phyloP scores from a whole-genome alignment of 2,329 filamentous ascomycete species.

The Ceratocystis lukuohia region DNA sequence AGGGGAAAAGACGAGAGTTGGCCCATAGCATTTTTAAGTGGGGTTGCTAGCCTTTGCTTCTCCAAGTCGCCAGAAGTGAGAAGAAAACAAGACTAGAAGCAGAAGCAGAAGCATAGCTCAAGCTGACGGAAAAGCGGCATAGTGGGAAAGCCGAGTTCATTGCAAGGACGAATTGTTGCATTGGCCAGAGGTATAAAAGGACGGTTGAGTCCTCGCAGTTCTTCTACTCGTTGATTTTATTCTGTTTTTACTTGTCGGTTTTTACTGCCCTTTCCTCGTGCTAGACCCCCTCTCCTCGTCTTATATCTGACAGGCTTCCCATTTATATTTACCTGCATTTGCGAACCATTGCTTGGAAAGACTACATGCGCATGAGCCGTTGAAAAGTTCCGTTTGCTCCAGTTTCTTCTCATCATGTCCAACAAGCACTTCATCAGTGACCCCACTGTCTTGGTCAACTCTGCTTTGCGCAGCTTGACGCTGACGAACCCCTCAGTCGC shows the following conservation, averaged over 20 bases:
- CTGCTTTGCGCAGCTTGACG: constrained; percentile 63
- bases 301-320: background rate
- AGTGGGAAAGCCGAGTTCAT: background rate
- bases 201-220: background rate
- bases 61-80: background rate
- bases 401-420: constrained; percentile 30
- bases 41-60: background rate
- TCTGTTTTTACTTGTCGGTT: background rate
- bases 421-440: constrained; percentile 84
- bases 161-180: background rate
- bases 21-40: background rate
- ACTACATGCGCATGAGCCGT: background rate
- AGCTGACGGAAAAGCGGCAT: background rate
- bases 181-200: constrained; percentile 4
- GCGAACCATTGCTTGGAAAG: background rate
- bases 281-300: background rate
- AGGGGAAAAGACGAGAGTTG: background rate
- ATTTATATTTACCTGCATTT: background rate
- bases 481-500: constrained; percentile 73
- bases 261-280: background rate
- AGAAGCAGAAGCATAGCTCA: background rate
- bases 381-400: background rate
- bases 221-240: background rate
- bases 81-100: background rate
- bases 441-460: constrained; percentile 61